Evolutionary conservation across 1,284 basidiomycete species (phyloP), one percentile per base, ranked within the genome.

Genomic region (Wolfiporia cocos): DNA sequence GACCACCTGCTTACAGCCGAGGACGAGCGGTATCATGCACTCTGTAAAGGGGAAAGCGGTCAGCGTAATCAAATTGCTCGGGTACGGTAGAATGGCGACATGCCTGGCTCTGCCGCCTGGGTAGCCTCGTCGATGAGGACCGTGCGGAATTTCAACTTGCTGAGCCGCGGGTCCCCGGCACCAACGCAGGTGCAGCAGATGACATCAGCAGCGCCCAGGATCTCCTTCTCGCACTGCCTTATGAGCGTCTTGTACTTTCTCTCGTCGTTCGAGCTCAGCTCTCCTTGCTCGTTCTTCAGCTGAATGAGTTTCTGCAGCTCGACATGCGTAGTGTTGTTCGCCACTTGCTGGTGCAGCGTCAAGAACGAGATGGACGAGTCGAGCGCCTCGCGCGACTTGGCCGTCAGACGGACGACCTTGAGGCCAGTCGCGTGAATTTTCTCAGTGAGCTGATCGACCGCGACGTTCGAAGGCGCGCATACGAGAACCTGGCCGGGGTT

Each of bases 131-230:
- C 96, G 53, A 99, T 97, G 52, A 99, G 74, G 7, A 99, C 96
- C 0, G 96, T 98, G 63, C 92, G 85, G 67, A 99, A 99, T 71
- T 98, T 98, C 69, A 97, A 75, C 69, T 97, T 97, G 67, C 81
- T 85, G 62, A 99, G 70, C 52, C 96, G 80, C 3, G 94, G 93
- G 64, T 99, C 96, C 21, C 95, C 96, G 34, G 92, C 90, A 48
- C 96, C 96, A 32, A 99, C 96, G 67, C 96, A 99, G 37, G 96
- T 99, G 57, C 90, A 92, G 62, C 96, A 99, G 54, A 99, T 98
- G 37, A 99, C 96, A 64, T 99, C 96, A 18, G 96, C 96, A 17
- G 87, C 90, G 49, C 78, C 73, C 55, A 99, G 68, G 49, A 99
- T 97, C 72, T 99, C 96, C 71, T 92, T 94, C 71, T 99, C 96